phyloP scores from a whole-genome alignment of 768 basidiomycete genomes.

The Crepidotus variabilis region DNA sequence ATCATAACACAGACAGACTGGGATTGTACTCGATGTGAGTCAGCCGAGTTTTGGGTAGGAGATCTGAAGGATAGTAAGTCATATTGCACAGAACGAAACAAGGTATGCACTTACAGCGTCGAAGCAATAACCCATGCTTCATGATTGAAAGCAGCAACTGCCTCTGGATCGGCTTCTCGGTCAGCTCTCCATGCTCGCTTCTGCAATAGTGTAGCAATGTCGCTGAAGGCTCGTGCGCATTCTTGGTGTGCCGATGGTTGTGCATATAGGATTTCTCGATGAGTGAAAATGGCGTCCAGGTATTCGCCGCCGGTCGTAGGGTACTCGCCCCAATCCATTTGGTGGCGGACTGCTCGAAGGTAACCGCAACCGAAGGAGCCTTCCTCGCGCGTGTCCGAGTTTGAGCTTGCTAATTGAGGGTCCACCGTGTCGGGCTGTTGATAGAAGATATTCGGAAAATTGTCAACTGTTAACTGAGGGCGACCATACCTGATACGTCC shows the following conservation, averaged over 20 bases:
- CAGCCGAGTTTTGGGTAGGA: background rate
- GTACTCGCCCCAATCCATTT: slow-evolving; percentile 40
- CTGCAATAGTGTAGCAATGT: slow-evolving; percentile 63
- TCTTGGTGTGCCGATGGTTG: slow-evolving; percentile 60
- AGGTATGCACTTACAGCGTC: slow-evolving; percentile 23
- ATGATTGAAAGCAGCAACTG: slow-evolving; percentile 62
- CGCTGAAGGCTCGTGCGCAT: slow-evolving; percentile 62
- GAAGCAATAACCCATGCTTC: slow-evolving; percentile 62
- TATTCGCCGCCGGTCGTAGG: slow-evolving; percentile 70
- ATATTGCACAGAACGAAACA: background rate
- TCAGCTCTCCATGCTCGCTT: slow-evolving; percentile 65
- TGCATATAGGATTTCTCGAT: slow-evolving; percentile 64
- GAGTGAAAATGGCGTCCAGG: slow-evolving; percentile 74
- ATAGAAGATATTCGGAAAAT: background rate
- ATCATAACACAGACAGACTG: background rate
- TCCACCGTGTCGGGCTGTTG: slow-evolving; percentile 39
- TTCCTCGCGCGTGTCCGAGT: slow-evolving; percentile 21
- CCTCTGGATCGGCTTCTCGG: slow-evolving; percentile 67
- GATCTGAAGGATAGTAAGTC: background rate
- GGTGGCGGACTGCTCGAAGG: slow-evolving; percentile 55
- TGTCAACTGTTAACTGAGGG: background rate
- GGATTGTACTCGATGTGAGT: background rate
- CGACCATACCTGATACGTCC: slow-evolving; percentile 36
- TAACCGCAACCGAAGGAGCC: slow-evolving; percentile 53
- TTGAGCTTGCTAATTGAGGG: slow-evolving; percentile 41